phyloP scores from a whole-genome alignment of 202 grass and related monocot species.

The Miscanthus sacchariflorus region DNA sequence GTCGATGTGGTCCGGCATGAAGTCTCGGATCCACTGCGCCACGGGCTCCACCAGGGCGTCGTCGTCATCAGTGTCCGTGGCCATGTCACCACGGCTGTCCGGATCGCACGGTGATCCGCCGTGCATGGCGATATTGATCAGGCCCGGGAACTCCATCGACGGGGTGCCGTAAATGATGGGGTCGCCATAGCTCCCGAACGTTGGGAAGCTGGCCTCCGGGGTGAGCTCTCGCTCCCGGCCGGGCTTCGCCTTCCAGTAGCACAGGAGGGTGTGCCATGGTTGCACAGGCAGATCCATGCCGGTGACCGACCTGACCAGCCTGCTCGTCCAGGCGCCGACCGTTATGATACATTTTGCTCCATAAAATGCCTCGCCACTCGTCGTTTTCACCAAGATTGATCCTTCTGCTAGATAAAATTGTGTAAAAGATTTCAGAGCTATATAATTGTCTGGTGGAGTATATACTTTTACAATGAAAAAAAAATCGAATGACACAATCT shows the following conservation, averaged over 20 bases:
- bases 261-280: conserved; percentile 60
- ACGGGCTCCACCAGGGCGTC: conserved; percentile 53
- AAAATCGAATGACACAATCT: too few species aligned
- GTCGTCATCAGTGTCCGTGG: not conserved
- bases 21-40: conserved; percentile 58
- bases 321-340: conserved; percentile 64
- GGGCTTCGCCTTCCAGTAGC: conserved; percentile 75
- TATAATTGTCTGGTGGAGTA: too few species aligned
- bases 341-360: conserved; percentile 70
- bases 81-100: conserved; percentile 55
- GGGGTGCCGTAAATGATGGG: conserved; percentile 84
- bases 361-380: conserved; percentile 50
- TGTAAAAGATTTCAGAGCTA: not conserved
- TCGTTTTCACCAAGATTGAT: conserved; percentile 41
- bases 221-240: conserved; percentile 55
- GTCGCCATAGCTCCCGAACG: conserved; percentile 73
- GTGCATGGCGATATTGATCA: conserved; percentile 84
- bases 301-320: conserved; percentile 48
- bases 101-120: conserved; percentile 73
- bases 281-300: conserved; percentile 61
- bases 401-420: not conserved
- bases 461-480: too few species aligned
- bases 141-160: conserved; percentile 72
- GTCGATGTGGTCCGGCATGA: conserved; percentile 59
- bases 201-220: conserved; percentile 64